A percentile compares a stretch with the other conserved stretches of the same genome.
Conservation (phyloP, 2,329 filamentous ascomycete genomes). For the Ascochyta fabae region DNA sequence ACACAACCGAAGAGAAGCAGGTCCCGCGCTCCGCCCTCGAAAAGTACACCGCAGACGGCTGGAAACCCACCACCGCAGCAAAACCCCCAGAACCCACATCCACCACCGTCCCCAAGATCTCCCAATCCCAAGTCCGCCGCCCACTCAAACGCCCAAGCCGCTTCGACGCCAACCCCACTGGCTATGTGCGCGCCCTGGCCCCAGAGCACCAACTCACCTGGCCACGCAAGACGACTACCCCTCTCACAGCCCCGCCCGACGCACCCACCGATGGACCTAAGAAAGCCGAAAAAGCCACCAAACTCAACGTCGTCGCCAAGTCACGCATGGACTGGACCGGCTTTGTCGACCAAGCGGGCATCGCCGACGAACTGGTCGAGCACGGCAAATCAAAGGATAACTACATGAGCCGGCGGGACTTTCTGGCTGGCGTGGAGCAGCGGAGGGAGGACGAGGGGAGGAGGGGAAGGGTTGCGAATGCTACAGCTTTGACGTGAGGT, state of each 20-base stretch:
- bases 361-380: constrained; percentile 66
- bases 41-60: constrained; percentile 39
- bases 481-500: neutral
- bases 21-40: constrained; percentile 56
- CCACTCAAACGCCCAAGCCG: constrained; percentile 54
- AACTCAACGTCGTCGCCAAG: constrained; percentile 72
- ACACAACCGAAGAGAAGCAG: constrained; percentile 74
- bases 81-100: constrained; percentile 1
- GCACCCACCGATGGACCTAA: constrained; percentile 21
- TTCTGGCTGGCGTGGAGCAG: constrained; percentile 64
- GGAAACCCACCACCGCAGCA: constrained; percentile 29
- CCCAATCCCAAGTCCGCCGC: constrained; percentile 21
- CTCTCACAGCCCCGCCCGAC: constrained; percentile 23
- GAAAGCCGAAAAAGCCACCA: constrained; percentile 56
- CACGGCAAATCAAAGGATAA: constrained; percentile 68
- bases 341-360: constrained; percentile 66
- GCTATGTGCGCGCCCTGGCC: constrained; percentile 54
- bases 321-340: constrained; percentile 69
- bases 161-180: constrained; percentile 59
- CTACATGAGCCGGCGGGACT: constrained; percentile 67
- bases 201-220: constrained; percentile 53
- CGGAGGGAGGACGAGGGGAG: constrained; percentile 63
- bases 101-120: constrained; percentile 1
- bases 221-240: constrained; percentile 35
- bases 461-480: constrained; percentile 50